Conservation (phyloP, 202 grass and related monocot genomes). For the Zizania palustris region DNA sequence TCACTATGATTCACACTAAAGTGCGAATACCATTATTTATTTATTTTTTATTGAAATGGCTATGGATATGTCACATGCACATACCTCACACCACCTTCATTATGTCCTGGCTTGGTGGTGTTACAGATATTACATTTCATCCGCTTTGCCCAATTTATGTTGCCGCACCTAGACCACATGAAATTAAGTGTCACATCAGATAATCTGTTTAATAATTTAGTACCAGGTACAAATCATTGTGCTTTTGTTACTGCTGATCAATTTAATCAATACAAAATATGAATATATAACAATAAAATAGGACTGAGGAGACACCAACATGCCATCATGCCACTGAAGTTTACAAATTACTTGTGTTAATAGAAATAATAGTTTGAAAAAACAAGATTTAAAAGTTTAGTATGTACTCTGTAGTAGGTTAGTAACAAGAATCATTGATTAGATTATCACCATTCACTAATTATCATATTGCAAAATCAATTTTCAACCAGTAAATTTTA, state of each 20-base stretch:
- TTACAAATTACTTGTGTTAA: background rate
- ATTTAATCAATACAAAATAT: constrained; percentile 8
- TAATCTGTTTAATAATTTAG: background rate
- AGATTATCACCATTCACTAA: background rate
- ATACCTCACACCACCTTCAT: constrained; percentile 95
- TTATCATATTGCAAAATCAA: background rate
- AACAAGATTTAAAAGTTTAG: background rate
- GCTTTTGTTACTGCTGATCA: background rate
- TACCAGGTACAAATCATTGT: background rate
- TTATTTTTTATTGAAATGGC: background rate
- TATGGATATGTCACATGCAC: background rate
- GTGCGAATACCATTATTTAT: background rate
- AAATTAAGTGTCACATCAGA: background rate
- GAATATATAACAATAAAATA: background rate
- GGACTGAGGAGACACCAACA: background rate
- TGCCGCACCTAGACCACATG: constrained; percentile 75
- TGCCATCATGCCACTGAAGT: background rate
- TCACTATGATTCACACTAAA: background rate
- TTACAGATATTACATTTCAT: constrained; percentile 95
- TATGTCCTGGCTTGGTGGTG: constrained; percentile 90
- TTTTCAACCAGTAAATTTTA: background rate
- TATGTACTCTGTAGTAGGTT: background rate
- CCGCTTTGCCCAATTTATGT: constrained; percentile 98
- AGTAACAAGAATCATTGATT: background rate
- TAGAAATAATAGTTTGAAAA: constrained; percentile 1